Evolutionary conservation across 2,329 filamentous ascomycete species (phyloP).

Genomic region (Penicillium thymicola): DNA sequence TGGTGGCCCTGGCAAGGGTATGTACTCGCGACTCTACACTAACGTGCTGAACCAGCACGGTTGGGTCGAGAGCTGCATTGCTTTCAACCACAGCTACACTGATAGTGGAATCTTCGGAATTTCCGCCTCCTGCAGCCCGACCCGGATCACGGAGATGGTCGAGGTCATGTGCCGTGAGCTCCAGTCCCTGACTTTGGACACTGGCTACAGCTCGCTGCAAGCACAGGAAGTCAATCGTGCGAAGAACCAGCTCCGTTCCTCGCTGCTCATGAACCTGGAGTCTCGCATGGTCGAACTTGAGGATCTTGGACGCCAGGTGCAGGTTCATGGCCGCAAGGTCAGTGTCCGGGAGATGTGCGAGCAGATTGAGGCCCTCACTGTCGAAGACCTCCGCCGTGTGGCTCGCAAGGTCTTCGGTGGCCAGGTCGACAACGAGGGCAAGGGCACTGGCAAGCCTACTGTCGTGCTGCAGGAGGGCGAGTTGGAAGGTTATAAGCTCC

Average conservation of each 20-base stretch:
- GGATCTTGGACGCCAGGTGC: slow-evolving; percentile 89
- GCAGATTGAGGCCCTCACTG: slow-evolving; percentile 77
- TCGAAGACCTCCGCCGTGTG: slow-evolving; percentile 76
- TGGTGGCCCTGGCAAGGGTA: slow-evolving; percentile 94
- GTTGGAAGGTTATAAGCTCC: slow-evolving; percentile 64
- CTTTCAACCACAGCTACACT: slow-evolving; percentile 97
- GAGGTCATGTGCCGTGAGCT: slow-evolving; percentile 94
- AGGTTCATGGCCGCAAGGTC: slow-evolving; percentile 92
- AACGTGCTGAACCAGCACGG: slow-evolving; percentile 96
- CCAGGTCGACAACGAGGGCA: slow-evolving; percentile 67
- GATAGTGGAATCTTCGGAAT: slow-evolving; percentile 96
- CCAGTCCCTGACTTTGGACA: slow-evolving; percentile 70
- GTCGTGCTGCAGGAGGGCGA: slow-evolving; percentile 92
- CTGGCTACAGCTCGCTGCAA: slow-evolving; percentile 69
- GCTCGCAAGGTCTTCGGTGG: slow-evolving; percentile 76
- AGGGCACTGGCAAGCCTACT: slow-evolving; percentile 82
- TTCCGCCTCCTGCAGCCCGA: slow-evolving; percentile 77
- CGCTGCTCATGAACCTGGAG: slow-evolving; percentile 95
- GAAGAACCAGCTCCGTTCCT: slow-evolving; percentile 92
- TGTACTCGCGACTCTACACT: slow-evolving; percentile 97
- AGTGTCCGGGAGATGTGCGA: slow-evolving; percentile 90
- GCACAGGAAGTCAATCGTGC: slow-evolving; percentile 79
- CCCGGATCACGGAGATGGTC: slow-evolving; percentile 76
- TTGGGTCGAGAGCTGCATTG: slow-evolving; percentile 93
- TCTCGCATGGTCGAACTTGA: slow-evolving; percentile 96